phyloP scores from a whole-genome alignment of 1,284 basidiomycete species.

The Leccinum fallax region DNA sequence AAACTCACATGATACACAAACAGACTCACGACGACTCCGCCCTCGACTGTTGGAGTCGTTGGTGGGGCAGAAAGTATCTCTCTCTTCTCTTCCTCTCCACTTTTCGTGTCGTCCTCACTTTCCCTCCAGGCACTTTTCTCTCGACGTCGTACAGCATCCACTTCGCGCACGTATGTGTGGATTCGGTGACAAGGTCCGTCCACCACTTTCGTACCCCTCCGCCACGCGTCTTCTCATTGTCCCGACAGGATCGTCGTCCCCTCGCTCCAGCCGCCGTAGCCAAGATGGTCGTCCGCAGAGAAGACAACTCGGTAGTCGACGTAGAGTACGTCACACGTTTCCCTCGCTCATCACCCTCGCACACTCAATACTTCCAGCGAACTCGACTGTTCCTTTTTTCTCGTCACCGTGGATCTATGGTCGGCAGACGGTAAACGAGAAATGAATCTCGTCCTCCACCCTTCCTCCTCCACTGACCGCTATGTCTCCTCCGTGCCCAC shows the following conservation, averaged over 20 bases:
- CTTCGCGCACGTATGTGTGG: conserved; percentile 90
- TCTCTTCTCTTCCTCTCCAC: conserved; percentile 25
- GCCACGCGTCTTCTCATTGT: conserved; percentile 12
- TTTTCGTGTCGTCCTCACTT: conserved; percentile 3
- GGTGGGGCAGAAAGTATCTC: conserved; percentile 58
- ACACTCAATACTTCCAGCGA: conserved; percentile 54
- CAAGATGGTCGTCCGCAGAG: conserved; percentile 71
- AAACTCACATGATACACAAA: conserved; percentile 60
- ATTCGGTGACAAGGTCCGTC: conserved; percentile 86
- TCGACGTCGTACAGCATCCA: conserved; percentile 86
- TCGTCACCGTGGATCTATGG: conserved; percentile 89
- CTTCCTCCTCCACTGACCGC: conserved; percentile 69
- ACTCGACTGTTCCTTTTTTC: conserved; percentile 82
- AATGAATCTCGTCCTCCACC: conserved; percentile 85
- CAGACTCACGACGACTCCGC: conserved; percentile 37
- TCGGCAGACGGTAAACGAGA: conserved; percentile 78
- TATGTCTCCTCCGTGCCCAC: conserved; percentile 57
- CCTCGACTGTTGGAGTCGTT: conserved; percentile 58
- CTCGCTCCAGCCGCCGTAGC: conserved; percentile 88
- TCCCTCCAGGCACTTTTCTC: conserved; percentile 66
- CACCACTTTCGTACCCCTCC: neutral
- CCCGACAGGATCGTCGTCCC: conserved; percentile 79
- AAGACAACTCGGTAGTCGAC: conserved; percentile 70
- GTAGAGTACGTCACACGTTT: conserved; percentile 61
- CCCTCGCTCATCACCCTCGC: conserved; percentile 11